Conservation (phyloP, 257 asterid species). For the Coffea canephora region DNA sequence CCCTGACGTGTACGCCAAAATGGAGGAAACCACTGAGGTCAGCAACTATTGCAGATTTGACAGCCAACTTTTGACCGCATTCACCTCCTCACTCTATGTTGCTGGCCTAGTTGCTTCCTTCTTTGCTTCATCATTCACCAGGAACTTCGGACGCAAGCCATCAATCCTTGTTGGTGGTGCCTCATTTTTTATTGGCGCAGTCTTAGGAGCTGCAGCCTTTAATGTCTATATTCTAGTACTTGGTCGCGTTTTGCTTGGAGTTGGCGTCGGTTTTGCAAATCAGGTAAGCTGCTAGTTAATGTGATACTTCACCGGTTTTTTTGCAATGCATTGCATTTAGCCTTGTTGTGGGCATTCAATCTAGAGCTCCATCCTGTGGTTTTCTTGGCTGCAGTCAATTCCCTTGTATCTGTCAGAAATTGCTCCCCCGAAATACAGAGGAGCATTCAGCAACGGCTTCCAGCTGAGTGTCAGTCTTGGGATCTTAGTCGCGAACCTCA, state of each 20-base stretch:
- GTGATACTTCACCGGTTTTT: neutral
- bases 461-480: slow-evolving; percentile 46
- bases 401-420: slow-evolving; percentile 71
- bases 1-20: slow-evolving; percentile 37
- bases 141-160: slow-evolving; percentile 43
- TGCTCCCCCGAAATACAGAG: slow-evolving; percentile 52
- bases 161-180: slow-evolving; percentile 67
- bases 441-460: slow-evolving; percentile 52
- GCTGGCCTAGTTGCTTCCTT: slow-evolving; percentile 58
- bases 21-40: slow-evolving; percentile 24
- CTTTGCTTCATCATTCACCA: slow-evolving; percentile 49
- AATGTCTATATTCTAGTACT: slow-evolving; percentile 61
- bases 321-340: too few relatives aligned
- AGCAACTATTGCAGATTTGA: slow-evolving; percentile 63
- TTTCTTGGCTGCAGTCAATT: slow-evolving; percentile 33
- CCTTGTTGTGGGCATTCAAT: too few relatives aligned
- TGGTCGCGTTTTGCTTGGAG: slow-evolving; percentile 70
- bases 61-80: slow-evolving; percentile 49
- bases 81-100: slow-evolving; percentile 56
- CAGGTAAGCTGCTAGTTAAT: slow-evolving; percentile 38
- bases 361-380: too few relatives aligned
- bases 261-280: slow-evolving; percentile 79
- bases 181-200: slow-evolving; percentile 68
- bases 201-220: slow-evolving; percentile 62
- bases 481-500: slow-evolving; percentile 37